Evolutionary conservation across 495 filamentous ascomycete genomes (phyloP), one percentile per base, ranked within the genome.

Genomic region (Xylaria telfairii): DNA sequence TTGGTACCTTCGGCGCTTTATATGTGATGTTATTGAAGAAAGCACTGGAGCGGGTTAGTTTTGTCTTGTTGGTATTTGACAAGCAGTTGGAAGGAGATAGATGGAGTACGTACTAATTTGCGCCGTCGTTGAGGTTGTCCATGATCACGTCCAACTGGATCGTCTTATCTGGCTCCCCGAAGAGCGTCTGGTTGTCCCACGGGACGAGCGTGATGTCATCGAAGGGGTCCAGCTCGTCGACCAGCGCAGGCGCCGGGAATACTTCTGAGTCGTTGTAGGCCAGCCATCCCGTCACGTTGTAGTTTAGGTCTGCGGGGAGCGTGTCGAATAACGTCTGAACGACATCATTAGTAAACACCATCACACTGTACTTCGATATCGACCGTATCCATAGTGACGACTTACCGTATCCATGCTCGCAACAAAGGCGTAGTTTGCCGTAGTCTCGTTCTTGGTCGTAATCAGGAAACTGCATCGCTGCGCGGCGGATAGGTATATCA

Each of bases 1-100:
- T 92, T 2, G 94, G 94, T 0, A 96, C 93, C 74, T 92, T 93
- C 37, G 92, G 92, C 8, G 75, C 49, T 32, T 88, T 86, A 74
- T 94, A 97, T 54, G 90, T 91, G 54, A 93, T 89, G 76, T 91
- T 88, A 76, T 96, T 93, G 81, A 97, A 90, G 79, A 94, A 92
- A 66, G 92, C 92, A 73, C 89, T 92, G 69, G 19, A 13, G 41
- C 9, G 57, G 34, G n/a, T 69, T 34, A 56, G 32, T 47, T 67
- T 6, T 12, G 3, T 3, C 15, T 30, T 9, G 4, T 4, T 19
- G 4, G 34, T 6, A 28, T 56, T 56, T 1, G 19, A 30, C 17
- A 13, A 39, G 24, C 0, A 13, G 59, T 42, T 42, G 10, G 49
- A 32, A 15, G 9, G 37, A 37, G 19, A 6, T 24, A 67, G 17